These are phyloP conservation scores for Agaricus blazei DNA, from an alignment of 768 basidiomycete species.

Conservation along the genomic window DNA sequence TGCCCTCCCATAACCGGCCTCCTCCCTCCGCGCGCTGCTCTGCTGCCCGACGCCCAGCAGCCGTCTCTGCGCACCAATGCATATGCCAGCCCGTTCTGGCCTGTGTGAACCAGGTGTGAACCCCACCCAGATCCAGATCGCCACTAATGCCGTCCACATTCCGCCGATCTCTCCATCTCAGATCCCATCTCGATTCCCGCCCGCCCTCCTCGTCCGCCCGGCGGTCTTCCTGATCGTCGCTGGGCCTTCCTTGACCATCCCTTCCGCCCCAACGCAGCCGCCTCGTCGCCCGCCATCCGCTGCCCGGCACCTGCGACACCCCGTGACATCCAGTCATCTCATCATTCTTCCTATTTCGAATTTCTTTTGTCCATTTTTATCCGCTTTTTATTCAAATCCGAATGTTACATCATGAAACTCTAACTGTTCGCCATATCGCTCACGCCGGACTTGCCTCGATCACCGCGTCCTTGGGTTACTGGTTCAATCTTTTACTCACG, in stretches of 20 bases:
- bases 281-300: no score
- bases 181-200: constrained; percentile 5
- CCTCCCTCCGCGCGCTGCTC: not conserved
- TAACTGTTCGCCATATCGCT: no score
- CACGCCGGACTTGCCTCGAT: no score
- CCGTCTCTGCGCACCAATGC: not conserved
- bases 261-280: no score
- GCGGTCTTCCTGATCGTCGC: not conserved
- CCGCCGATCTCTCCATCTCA: constrained; percentile 9
- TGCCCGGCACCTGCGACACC: no score
- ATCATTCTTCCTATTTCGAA: not conserved
- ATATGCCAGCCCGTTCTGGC: not conserved
- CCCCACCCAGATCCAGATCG: not conserved
- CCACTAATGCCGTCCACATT: constrained; percentile 3
- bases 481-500: no score
- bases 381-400: not conserved
- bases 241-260: no score
- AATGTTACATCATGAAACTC: no score
- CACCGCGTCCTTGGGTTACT: no score
- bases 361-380: no score
- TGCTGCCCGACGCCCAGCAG: not conserved
- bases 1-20: not conserved
- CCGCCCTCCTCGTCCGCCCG: no score
- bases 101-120: not conserved
- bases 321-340: not conserved